Evolutionary conservation across 2,329 filamentous ascomycete species (phyloP).

Genomic region (Alternaria sp.): DNA sequence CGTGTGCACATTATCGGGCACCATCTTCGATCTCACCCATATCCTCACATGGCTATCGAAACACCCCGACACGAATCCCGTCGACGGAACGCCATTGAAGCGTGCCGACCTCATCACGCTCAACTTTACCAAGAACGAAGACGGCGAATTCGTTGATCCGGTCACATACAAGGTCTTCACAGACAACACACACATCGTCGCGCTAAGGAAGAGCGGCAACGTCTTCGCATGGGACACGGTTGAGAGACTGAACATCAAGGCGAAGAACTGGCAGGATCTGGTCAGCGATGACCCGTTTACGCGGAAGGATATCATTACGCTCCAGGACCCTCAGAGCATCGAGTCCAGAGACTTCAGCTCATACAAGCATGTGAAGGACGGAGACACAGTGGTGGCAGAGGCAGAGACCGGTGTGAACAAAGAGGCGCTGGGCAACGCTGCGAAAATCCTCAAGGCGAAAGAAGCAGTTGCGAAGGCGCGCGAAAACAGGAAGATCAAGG

Average conservation of each 20-base stretch:
- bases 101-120: slow-evolving; percentile 87
- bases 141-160: slow-evolving; percentile 90
- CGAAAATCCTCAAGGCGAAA: slow-evolving; percentile 88
- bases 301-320: slow-evolving; percentile 89
- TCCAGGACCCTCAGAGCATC: slow-evolving; percentile 94
- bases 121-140: slow-evolving; percentile 89
- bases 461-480: slow-evolving; percentile 92
- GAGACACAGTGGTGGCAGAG: slow-evolving; percentile 76
- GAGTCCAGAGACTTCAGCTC: slow-evolving; percentile 80
- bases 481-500: slow-evolving; percentile 65
- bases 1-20: slow-evolving; percentile 86
- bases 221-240: slow-evolving; percentile 97
- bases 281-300: slow-evolving; percentile 86
- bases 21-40: slow-evolving; percentile 93
- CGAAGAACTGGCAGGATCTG: slow-evolving; percentile 93
- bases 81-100: slow-evolving; percentile 79
- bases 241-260: slow-evolving; percentile 92
- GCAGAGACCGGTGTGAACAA: slow-evolving; percentile 76
- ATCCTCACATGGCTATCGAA: slow-evolving; percentile 95
- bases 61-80: slow-evolving; percentile 89
- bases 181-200: slow-evolving; percentile 96
- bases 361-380: slow-evolving; percentile 89
- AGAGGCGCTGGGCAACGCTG: slow-evolving; percentile 75
- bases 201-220: slow-evolving; percentile 84
- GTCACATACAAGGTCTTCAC: slow-evolving; percentile 98